Conservation (phyloP, 2,329 filamentous ascomycete genomes). For the Fusarium sublunatum region DNA sequence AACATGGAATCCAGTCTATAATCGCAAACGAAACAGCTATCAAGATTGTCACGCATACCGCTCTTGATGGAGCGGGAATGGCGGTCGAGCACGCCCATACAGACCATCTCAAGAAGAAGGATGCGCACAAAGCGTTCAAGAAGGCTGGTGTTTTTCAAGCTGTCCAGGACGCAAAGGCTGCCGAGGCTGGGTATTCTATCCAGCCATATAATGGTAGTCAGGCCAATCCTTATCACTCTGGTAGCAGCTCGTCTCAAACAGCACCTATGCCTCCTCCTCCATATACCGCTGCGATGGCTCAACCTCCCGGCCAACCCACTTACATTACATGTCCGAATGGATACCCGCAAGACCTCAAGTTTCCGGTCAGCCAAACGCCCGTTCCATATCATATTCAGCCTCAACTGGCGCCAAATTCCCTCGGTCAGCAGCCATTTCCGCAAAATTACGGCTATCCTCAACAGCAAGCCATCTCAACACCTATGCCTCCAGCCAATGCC, state of each 20-base stretch:
- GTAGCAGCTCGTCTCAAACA: slow-evolving; percentile 9
- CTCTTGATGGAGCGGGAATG: slow-evolving; percentile 52
- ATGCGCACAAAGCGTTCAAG: slow-evolving; percentile 48
- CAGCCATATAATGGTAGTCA: slow-evolving; percentile 33
- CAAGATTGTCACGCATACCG: slow-evolving; percentile 51
- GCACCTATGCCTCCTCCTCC: slow-evolving; percentile 29
- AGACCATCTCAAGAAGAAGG: slow-evolving; percentile 50
- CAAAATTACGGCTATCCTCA: slow-evolving; percentile 7
- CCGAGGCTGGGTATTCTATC: slow-evolving; percentile 40
- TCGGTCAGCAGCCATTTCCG: background rate
- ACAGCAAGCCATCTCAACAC: background rate
- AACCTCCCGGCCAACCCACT: background rate
- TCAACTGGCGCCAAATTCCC: background rate
- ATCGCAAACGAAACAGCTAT: slow-evolving; percentile 51
- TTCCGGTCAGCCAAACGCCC: background rate
- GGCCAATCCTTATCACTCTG: slow-evolving; percentile 2
- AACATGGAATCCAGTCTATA: slow-evolving; percentile 48
- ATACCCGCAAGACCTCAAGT: slow-evolving; percentile 24
- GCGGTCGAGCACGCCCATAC: slow-evolving; percentile 52
- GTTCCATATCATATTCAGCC: background rate
- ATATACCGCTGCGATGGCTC: slow-evolving; percentile 15
- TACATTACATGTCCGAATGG: slow-evolving; percentile 6
- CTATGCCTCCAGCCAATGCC: background rate
- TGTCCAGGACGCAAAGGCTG: slow-evolving; percentile 46
- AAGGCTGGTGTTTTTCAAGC: slow-evolving; percentile 49